Conservation (phyloP, 108 stramenopile species). For the Cylindrotheca fusiformis region DNA sequence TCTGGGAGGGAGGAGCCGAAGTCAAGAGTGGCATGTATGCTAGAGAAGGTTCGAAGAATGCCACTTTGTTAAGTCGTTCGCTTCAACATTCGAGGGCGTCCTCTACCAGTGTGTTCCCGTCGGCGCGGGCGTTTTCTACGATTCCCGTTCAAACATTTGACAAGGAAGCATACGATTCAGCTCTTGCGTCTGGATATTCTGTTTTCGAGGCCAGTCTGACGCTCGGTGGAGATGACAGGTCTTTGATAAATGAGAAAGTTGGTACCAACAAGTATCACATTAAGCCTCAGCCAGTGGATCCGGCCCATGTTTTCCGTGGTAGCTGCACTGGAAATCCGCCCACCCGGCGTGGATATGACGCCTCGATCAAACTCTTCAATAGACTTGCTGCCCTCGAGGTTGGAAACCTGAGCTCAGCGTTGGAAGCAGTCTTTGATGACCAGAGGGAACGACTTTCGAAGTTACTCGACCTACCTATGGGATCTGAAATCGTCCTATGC, state of each 20-base stretch:
- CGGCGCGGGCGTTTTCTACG: slow-evolving; percentile 28
- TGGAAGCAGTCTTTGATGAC: slow-evolving; percentile 43
- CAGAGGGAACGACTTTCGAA: slow-evolving; percentile 46
- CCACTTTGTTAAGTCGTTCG: neutral
- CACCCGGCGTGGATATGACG: slow-evolving; percentile 56
- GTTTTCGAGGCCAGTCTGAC: slow-evolving; percentile 59
- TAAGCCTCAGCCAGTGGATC: slow-evolving; percentile 47
- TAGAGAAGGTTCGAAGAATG: neutral
- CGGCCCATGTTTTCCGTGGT: slow-evolving; percentile 55
- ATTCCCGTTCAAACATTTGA: slow-evolving; percentile 21
- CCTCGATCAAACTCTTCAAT: slow-evolving; percentile 51
- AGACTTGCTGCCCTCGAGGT: slow-evolving; percentile 19
- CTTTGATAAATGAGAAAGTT: slow-evolving; percentile 29
- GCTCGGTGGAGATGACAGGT: slow-evolving; percentile 61
- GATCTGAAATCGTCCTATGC: slow-evolving; percentile 52
- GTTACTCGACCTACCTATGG: slow-evolving; percentile 45
- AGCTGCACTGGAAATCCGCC: slow-evolving; percentile 73
- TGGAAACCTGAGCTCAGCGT: slow-evolving; percentile 15
- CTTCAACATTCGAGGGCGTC: neutral
- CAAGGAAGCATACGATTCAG: slow-evolving; percentile 36
- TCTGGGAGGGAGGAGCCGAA: neutral
- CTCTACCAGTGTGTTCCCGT: too few relatives aligned
- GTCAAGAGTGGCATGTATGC: neutral
- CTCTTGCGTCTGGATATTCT: slow-evolving; percentile 40
- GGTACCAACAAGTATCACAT: slow-evolving; percentile 69